These are phyloP conservation scores for Fomitiporia mediterranea DNA, from an alignment of 1,284 basidiomycete genomes.

Conservation along the genomic window DNA sequence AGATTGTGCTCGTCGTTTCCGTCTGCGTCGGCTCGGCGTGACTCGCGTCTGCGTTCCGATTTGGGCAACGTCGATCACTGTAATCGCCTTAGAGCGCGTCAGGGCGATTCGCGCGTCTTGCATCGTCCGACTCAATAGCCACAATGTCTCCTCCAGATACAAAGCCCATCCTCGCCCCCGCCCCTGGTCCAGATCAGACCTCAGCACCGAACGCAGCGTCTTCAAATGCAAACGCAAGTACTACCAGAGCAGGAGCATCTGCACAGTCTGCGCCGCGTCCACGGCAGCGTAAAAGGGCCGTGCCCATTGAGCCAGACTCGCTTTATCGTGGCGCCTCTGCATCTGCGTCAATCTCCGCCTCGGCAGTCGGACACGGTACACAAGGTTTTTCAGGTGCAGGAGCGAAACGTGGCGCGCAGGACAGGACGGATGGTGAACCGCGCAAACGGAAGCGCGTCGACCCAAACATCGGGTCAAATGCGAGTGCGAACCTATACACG, in stretches of 20 bases:
- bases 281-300: slow-evolving; percentile 5
- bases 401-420: slow-evolving; percentile 17
- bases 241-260: neutral
- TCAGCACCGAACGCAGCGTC: neutral
- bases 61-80: neutral
- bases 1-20: neutral
- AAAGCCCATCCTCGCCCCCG: neutral
- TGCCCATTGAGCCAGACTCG: slow-evolving; percentile 15
- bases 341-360: too few relatives aligned
- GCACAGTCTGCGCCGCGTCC: neutral
- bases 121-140: neutral
- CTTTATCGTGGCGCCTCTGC: slow-evolving; percentile 11
- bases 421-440: slow-evolving; percentile 52
- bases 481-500: neutral
- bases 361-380: neutral
- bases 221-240: neutral
- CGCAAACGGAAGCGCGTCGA: slow-evolving; percentile 69
- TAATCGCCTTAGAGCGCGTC: slow-evolving; percentile 1
- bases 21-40: neutral
- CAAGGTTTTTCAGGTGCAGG: neutral
- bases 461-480: slow-evolving; percentile 21
- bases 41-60: neutral
- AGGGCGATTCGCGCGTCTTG: neutral
- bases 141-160: neutral
- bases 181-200: neutral